These are phyloP conservation scores for Aurantiochytrium sp. DNA, from an alignment of 108 stramenopile genomes.

Conservation along the genomic window DNA sequence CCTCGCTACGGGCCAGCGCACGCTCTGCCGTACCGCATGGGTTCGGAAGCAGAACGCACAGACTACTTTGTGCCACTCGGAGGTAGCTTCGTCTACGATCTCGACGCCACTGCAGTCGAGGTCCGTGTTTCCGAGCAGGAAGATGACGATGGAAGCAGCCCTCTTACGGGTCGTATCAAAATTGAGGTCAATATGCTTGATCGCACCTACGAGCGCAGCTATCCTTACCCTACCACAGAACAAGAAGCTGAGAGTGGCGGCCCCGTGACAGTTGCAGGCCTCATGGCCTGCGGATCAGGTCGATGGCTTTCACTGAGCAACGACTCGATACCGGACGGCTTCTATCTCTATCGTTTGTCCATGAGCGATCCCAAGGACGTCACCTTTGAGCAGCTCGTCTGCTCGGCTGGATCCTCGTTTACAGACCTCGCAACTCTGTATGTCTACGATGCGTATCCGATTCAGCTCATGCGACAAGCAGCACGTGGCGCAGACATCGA, in stretches of 20 bases:
- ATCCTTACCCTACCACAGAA: background rate
- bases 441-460: background rate
- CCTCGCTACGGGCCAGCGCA: background rate
- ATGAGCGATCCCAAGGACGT: background rate
- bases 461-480: background rate
- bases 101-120: background rate
- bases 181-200: background rate
- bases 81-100: background rate
- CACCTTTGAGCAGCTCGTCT: background rate
- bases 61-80: background rate
- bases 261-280: background rate
- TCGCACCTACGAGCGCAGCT: background rate
- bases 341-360: background rate
- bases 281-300: background rate
- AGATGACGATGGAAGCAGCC: background rate
- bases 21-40: background rate
- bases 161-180: background rate
- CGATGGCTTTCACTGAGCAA: background rate
- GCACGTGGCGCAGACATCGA: background rate
- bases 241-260: background rate
- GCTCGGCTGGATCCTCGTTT: background rate
- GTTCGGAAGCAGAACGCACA: background rate
- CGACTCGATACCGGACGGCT: background rate
- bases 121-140: background rate
- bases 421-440: background rate